Conservation (phyloP, 2,329 filamentous ascomycete species). For the Aspergillus costaricaensis region DNA sequence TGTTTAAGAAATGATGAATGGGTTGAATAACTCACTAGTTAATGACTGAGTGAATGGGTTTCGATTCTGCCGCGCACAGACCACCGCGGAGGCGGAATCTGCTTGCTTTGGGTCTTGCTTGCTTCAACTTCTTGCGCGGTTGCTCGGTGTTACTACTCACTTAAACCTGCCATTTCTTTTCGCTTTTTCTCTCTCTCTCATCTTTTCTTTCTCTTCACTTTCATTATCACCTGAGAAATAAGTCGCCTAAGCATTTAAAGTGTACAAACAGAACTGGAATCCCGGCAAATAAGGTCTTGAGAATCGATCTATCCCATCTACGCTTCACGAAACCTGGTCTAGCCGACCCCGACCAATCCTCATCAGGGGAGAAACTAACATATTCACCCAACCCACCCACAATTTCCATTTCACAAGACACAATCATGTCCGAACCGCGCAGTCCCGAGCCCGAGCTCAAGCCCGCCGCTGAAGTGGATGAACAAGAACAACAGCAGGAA, state of each 20-base stretch:
- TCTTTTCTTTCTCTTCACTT: conserved; percentile 10
- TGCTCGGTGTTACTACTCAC: not conserved
- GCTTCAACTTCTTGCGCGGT: not conserved
- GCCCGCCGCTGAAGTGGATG: conserved; percentile 23
- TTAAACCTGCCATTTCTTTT: not conserved
- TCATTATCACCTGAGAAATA: too few species aligned
- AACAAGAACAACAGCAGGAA: conserved; percentile 10
- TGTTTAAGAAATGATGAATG: conserved; percentile 8
- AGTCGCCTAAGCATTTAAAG: too few species aligned
- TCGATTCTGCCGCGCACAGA: conserved; percentile 27
- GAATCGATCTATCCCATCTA: too few species aligned
- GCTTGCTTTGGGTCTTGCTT: not conserved
- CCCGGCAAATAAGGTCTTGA: too few species aligned
- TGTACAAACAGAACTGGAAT: too few species aligned
- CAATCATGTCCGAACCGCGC: conserved; percentile 36
- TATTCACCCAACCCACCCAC: not conserved
- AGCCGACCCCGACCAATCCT: conserved; percentile 6
- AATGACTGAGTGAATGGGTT: conserved; percentile 18
- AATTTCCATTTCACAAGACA: not conserved
- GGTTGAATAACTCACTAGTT: not conserved
- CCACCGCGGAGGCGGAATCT: conserved; percentile 24
- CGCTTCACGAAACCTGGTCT: too few species aligned
- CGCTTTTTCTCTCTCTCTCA: conserved; percentile 9
- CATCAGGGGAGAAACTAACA: not conserved
- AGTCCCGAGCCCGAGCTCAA: conserved; percentile 36